These are phyloP conservation scores for Parafenestella ontariensis DNA, from an alignment of 2,329 filamentous ascomycete species.

Conservation along the genomic window DNA sequence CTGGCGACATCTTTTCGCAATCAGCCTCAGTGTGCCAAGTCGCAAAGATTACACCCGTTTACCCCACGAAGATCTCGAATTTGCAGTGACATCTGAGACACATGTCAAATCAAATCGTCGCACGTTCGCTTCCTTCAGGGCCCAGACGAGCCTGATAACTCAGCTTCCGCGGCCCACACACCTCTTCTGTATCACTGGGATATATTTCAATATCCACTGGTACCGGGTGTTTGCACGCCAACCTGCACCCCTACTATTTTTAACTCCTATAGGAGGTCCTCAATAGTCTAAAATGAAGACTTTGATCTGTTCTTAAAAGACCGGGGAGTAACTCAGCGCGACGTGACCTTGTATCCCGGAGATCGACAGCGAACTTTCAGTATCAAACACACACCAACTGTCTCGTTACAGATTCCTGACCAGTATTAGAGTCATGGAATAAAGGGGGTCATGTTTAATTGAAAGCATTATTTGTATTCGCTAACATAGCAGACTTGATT, in stretches of 20 bases:
- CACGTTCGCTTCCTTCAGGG: conserved; percentile 4
- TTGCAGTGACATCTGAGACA: conserved; percentile 19
- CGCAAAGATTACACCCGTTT: conserved; percentile 4
- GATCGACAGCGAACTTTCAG: background rate
- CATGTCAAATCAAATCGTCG: conserved; percentile 10
- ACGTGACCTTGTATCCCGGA: no score
- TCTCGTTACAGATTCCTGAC: background rate
- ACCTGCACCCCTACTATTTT: no score
- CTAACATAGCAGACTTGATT: background rate
- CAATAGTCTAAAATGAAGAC: no score
- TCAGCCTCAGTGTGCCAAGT: background rate
- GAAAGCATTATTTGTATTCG: background rate
- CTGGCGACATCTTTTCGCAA: background rate
- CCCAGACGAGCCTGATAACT: background rate
- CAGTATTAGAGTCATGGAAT: background rate
- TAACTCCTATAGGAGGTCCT: no score
- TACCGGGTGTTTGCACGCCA: background rate
- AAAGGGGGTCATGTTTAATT: background rate
- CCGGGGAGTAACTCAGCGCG: no score
- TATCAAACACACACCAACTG: background rate
- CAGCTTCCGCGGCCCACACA: background rate
- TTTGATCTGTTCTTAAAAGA: no score
- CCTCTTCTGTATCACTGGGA: background rate
- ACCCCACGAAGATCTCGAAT: conserved; percentile 10
- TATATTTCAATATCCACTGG: background rate